These are phyloP conservation scores for Tolypocladium tundrense DNA, from an alignment of 2,329 filamentous ascomycete species.

Conservation along the genomic window DNA sequence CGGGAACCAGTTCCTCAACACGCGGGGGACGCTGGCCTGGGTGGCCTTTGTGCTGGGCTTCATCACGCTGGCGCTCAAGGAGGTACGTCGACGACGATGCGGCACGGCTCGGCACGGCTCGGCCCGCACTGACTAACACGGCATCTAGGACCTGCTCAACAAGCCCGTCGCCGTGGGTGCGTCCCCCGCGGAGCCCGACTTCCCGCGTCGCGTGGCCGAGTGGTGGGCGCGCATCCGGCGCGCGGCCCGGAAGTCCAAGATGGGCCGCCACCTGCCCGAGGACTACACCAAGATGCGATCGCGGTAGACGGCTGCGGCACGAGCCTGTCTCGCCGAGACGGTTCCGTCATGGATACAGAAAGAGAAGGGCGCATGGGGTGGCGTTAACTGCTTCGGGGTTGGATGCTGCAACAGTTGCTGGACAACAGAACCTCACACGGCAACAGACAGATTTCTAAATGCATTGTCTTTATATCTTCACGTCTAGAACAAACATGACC, in stretches of 20 bases:
- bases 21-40: conserved; percentile 26
- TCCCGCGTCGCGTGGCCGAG: conserved; percentile 15
- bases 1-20: conserved; percentile 27
- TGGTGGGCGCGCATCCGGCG: conserved; percentile 25
- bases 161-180: conserved; percentile 16
- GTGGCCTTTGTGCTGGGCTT: conserved; percentile 28
- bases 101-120: no score
- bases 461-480: neutral
- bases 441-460: neutral
- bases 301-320: neutral
- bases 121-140: neutral
- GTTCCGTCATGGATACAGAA: neutral
- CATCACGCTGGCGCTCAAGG: conserved; percentile 23
- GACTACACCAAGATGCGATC: conserved; percentile 22
- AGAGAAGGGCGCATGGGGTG: neutral
- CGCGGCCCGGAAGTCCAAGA: conserved; percentile 23
- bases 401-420: neutral
- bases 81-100: conserved; percentile 11
- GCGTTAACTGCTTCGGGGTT: neutral
- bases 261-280: conserved; percentile 22
- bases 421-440: neutral
- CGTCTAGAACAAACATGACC: conserved; percentile 1
- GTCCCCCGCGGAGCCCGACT: conserved; percentile 17
- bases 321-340: neutral
- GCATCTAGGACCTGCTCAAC: conserved; percentile 19